Evolutionary conservation across 2,329 filamentous ascomycete species (phyloP).

Genomic region (Hymenoscyphus fructigenus): DNA sequence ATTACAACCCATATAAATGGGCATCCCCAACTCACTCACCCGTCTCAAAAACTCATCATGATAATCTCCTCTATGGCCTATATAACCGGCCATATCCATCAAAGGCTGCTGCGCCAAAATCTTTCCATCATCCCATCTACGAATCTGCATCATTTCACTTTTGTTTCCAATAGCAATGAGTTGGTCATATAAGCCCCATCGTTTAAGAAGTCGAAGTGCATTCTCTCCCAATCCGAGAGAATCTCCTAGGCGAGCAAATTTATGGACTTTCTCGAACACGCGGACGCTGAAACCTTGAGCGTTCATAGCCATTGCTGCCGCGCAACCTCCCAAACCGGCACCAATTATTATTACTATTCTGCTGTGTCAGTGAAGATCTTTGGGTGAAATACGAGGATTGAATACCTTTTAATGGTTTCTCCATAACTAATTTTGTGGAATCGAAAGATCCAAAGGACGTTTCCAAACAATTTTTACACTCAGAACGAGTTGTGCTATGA

Average conservation of each 20-base stretch:
- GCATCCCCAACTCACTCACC: slow-evolving; percentile 42
- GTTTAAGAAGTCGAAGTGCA: slow-evolving; percentile 45
- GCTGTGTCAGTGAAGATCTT: background rate
- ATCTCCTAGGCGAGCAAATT: slow-evolving; percentile 46
- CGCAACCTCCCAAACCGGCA: slow-evolving; percentile 50
- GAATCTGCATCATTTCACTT: slow-evolving; percentile 48
- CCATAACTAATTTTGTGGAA: background rate
- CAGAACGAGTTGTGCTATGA: background rate
- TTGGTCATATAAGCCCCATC: slow-evolving; percentile 45
- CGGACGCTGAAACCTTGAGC: slow-evolving; percentile 43
- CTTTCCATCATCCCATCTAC: slow-evolving; percentile 48
- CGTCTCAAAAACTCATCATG: slow-evolving; percentile 43
- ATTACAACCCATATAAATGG: slow-evolving; percentile 41
- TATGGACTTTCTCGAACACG: slow-evolving; percentile 46
- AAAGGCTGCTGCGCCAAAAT: slow-evolving; percentile 47
- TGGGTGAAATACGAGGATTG: no score
- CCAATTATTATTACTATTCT: slow-evolving; percentile 49
- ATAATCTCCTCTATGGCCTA: slow-evolving; percentile 46
- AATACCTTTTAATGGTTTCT: slow-evolving; percentile 18
- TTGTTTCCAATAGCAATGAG: slow-evolving; percentile 48
- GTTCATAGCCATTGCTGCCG: slow-evolving; percentile 47
- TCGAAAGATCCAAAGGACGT: background rate
- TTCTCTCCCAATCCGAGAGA: slow-evolving; percentile 48
- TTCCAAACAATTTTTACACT: background rate
- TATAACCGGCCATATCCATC: slow-evolving; percentile 51